Percentiles rank a stretch among this genome's conserved stretches.
Evolutionary conservation across 495 filamentous ascomycete species (phyloP).

Genomic region (Lepidopterella palustris): DNA sequence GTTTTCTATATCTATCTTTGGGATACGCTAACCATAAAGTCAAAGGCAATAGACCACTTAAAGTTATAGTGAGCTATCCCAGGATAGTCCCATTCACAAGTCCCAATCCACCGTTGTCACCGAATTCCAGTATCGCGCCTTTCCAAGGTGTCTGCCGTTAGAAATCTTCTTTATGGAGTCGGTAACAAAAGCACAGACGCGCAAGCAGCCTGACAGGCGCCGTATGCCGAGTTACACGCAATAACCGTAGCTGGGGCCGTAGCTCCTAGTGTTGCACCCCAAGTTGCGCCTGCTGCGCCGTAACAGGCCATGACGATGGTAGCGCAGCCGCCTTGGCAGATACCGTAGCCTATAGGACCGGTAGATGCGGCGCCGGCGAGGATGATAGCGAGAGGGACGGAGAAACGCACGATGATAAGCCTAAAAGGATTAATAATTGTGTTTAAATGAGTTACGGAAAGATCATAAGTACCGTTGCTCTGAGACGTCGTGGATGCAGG

Average conservation of each 20-base stretch:
- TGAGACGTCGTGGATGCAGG: no score
- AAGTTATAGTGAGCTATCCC: no score
- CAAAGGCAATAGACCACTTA: no score
- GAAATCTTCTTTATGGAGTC: slow-evolving; percentile 18
- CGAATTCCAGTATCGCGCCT: no score
- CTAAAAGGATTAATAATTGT: no score
- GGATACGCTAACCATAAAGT: no score
- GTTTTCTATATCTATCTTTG: no score
- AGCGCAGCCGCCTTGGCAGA: slow-evolving; percentile 49
- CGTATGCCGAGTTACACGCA: slow-evolving; percentile 46
- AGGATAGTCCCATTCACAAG: no score
- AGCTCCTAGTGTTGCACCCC: slow-evolving; percentile 39
- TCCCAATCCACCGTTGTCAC: no score
- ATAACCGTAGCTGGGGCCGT: slow-evolving; percentile 40
- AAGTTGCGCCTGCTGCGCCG: slow-evolving; percentile 44
- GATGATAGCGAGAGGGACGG: background rate
- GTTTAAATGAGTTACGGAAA: no score
- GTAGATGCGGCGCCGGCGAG: slow-evolving; percentile 22
- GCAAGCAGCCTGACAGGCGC: slow-evolving; percentile 46
- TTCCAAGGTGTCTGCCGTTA: no score
- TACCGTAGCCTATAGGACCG: slow-evolving; percentile 40
- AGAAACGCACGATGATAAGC: background rate
- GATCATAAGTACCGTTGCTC: no score
- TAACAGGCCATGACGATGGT: slow-evolving; percentile 49
- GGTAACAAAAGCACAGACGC: slow-evolving; percentile 35